Evolutionary conservation across 768 basidiomycete species (phyloP).

Genomic region (Rhodosporidiobolus sp.): DNA sequence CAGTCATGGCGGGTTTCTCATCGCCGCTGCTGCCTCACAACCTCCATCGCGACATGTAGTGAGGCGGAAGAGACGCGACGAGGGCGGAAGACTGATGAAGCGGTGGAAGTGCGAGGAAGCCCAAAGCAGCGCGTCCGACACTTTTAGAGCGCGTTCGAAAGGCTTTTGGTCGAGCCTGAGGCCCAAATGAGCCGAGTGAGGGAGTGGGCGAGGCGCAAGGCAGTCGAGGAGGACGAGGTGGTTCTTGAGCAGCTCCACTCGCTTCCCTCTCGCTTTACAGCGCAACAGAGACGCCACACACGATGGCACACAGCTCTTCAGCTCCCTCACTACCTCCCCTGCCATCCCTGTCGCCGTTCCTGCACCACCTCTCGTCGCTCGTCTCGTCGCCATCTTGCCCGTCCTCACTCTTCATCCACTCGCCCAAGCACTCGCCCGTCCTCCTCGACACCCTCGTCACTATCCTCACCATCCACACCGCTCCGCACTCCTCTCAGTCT

Average conservation of each 20-base stretch:
- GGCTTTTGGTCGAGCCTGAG: too few relatives aligned
- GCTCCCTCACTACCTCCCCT: not conserved
- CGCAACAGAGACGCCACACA: not conserved
- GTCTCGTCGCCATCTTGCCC: constrained; percentile 1
- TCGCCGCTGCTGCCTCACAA: too few relatives aligned
- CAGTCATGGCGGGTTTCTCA: too few relatives aligned
- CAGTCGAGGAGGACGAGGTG: constrained; percentile 2
- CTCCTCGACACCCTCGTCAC: not conserved
- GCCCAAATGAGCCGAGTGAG: too few relatives aligned
- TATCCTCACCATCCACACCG: not conserved
- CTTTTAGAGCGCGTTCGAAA: too few relatives aligned
- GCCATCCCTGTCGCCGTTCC: constrained; percentile 5
- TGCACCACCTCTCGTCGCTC: constrained; percentile 4
- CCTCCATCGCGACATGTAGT: too few relatives aligned
- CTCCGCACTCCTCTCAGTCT: not conserved
- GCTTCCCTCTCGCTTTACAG: not conserved
- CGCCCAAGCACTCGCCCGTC: not conserved
- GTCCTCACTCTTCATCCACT: constrained; percentile 10
- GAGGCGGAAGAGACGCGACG: too few relatives aligned
- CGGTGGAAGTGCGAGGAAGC: too few relatives aligned
- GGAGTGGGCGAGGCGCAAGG: too few relatives aligned
- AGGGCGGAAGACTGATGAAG: too few relatives aligned
- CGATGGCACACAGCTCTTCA: not conserved
- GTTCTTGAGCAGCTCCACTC: not conserved
- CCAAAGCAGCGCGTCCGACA: too few relatives aligned